Conservation (phyloP, 2,329 filamentous ascomycete genomes). For the Monosporascus sp. region DNA sequence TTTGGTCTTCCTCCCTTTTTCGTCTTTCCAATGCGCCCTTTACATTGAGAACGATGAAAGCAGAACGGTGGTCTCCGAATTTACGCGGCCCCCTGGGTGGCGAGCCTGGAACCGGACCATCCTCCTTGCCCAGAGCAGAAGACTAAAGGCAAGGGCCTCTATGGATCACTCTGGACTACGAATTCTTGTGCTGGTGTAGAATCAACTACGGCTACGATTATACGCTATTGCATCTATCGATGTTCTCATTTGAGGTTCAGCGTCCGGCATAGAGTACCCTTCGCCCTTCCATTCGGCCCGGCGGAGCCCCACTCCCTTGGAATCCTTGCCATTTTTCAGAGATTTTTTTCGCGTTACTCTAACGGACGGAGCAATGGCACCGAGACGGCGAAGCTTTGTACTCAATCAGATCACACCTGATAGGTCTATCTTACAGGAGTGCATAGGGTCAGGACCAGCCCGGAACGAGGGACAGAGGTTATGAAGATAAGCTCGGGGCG, state of each 20-base stretch:
- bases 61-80: too few species aligned
- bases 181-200: neutral
- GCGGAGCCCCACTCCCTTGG: neutral
- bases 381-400: too few species aligned
- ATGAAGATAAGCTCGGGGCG: too few species aligned
- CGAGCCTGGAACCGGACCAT: neutral
- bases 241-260: neutral
- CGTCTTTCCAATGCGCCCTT: neutral
- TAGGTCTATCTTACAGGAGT: too few species aligned
- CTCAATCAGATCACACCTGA: too few species aligned
- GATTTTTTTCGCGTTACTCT: neutral
- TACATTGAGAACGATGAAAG: too few species aligned
- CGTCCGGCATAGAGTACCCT: neutral
- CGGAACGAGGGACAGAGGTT: too few species aligned
- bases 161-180: neutral
- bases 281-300: neutral
- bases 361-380: too few species aligned
- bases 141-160: neutral
- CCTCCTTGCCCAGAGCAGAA: neutral
- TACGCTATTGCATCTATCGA: neutral
- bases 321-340: neutral
- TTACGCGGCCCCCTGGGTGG: neutral
- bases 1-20: neutral
- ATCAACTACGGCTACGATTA: neutral
- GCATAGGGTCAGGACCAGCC: too few species aligned